A percentile compares a stretch with the other conserved stretches of the same genome.
These are phyloP conservation scores for Cordyceps farinosa DNA, from an alignment of 2,329 filamentous ascomycete species.

Conservation along the genomic window DNA sequence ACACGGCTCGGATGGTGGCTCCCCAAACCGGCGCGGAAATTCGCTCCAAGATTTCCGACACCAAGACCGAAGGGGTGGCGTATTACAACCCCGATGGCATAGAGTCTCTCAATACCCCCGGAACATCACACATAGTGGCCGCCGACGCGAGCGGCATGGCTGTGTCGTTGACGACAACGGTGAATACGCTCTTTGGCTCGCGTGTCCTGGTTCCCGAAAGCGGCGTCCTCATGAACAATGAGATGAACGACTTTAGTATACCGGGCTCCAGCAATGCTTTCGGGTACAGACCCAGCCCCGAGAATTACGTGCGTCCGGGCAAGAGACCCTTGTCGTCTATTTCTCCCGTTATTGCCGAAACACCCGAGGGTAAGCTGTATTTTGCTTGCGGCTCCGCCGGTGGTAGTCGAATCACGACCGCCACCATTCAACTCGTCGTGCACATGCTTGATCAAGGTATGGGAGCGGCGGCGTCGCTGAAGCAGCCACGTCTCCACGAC, in stretches of 20 bases:
- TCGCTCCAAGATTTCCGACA: constrained; percentile 43
- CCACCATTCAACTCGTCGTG: constrained; percentile 74
- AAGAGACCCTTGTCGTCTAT: constrained; percentile 80
- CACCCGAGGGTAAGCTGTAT: constrained; percentile 63
- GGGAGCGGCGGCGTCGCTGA: constrained; percentile 60
- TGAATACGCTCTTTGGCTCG: constrained; percentile 78
- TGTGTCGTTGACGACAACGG: constrained; percentile 73
- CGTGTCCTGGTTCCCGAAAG: constrained; percentile 76
- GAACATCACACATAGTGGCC: constrained; percentile 64
- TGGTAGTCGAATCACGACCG: constrained; percentile 78
- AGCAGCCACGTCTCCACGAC: constrained; percentile 71
- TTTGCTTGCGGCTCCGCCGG: constrained; percentile 75
- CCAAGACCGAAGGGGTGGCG: constrained; percentile 35
- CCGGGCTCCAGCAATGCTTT: constrained; percentile 69
- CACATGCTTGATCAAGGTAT: constrained; percentile 67
- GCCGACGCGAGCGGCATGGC: constrained; percentile 69
- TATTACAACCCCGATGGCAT: constrained; percentile 45
- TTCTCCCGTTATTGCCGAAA: constrained; percentile 71
- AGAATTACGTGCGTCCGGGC: constrained; percentile 71
- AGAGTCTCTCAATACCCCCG: constrained; percentile 56
- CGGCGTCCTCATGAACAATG: constrained; percentile 67
- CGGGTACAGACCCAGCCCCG: constrained; percentile 69
- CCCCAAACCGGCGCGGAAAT: constrained; percentile 52
- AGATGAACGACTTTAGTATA: constrained; percentile 72
- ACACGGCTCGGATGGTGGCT: constrained; percentile 64